A percentile compares a stretch with the other conserved stretches of the same genome.
Evolutionary conservation across 768 basidiomycete species (phyloP).

Genomic region (Rhodotorula kratochvilovae): DNA sequence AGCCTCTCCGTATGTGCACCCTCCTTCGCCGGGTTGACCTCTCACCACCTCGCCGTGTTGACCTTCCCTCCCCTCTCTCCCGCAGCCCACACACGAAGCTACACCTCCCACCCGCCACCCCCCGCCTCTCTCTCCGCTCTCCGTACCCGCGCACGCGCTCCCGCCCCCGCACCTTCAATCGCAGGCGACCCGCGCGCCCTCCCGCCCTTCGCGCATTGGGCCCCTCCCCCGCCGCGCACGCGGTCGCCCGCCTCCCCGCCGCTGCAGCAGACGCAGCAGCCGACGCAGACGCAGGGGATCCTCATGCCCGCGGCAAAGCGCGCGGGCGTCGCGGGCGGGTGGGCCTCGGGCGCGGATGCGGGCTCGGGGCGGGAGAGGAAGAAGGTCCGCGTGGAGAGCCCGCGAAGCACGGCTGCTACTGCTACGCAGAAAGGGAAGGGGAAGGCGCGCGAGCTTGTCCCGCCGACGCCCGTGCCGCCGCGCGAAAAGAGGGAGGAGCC

Average conservation of each 20-base stretch:
- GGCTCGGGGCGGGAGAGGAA: not conserved
- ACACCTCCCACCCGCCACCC: not conserved
- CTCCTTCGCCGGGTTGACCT: too few species aligned
- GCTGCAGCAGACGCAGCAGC: too few species aligned
- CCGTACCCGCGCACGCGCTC: too few species aligned
- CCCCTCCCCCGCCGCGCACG: not conserved
- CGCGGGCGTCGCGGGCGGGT: not conserved
- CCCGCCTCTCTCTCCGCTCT: not conserved
- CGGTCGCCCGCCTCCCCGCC: not conserved
- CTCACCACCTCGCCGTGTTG: too few species aligned
- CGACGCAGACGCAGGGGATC: not conserved
- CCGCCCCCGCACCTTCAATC: not conserved
- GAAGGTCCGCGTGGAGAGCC: not conserved
- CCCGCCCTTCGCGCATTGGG: not conserved
- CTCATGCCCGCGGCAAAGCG: not conserved
- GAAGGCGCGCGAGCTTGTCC: slow-evolving; percentile 5
- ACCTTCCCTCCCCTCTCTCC: too few species aligned
- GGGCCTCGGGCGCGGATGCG: not conserved
- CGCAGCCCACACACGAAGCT: too few species aligned
- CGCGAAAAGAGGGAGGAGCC: too few species aligned
- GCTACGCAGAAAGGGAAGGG: not conserved
- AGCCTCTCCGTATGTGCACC: too few species aligned
- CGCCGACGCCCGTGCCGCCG: slow-evolving; percentile 4
- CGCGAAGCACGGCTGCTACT: not conserved
- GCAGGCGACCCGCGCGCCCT: not conserved